Percentiles rank a stretch among this genome's conserved stretches.
These are phyloP conservation scores for Hanseniaspora hatyaiensis DNA, from an alignment of 805 yeast species.

Conservation along the genomic window DNA sequence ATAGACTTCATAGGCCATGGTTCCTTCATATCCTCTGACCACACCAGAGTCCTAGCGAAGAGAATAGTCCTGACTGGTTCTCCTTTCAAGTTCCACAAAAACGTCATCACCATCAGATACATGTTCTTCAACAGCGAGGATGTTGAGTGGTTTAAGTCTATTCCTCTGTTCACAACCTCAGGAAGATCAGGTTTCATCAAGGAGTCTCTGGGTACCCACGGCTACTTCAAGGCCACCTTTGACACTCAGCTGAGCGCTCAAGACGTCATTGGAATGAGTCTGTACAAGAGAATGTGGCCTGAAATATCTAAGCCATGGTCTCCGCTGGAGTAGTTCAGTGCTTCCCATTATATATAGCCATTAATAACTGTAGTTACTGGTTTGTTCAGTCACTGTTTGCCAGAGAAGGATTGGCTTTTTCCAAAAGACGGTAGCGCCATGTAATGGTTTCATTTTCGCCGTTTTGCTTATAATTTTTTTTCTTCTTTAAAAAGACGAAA, in stretches of 20 bases:
- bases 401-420: background rate
- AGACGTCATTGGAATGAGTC: constrained; percentile 86
- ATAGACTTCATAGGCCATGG: constrained; percentile 79
- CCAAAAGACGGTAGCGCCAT: no score
- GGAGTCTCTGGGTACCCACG: constrained; percentile 95
- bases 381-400: background rate
- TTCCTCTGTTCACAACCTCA: constrained; percentile 82
- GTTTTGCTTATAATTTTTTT: no score
- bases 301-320: constrained; percentile 32
- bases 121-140: constrained; percentile 94
- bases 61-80: constrained; percentile 85
- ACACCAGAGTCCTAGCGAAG: constrained; percentile 73
- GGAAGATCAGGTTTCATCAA: constrained; percentile 93
- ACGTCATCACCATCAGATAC: constrained; percentile 81
- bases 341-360: background rate
- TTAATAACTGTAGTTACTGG: background rate
- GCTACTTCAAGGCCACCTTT: constrained; percentile 90
- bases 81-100: constrained; percentile 89
- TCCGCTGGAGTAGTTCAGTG: constrained; percentile 2
- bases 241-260: constrained; percentile 84
- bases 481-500: no score
- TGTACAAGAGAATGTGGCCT: constrained; percentile 94
- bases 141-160: constrained; percentile 75
- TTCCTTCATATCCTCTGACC: constrained; percentile 75
- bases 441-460: no score